Percentiles rank a stretch among this genome's conserved stretches.
Conservation (phyloP, 805 yeast genomes). For the Teunomyces kruisii region DNA sequence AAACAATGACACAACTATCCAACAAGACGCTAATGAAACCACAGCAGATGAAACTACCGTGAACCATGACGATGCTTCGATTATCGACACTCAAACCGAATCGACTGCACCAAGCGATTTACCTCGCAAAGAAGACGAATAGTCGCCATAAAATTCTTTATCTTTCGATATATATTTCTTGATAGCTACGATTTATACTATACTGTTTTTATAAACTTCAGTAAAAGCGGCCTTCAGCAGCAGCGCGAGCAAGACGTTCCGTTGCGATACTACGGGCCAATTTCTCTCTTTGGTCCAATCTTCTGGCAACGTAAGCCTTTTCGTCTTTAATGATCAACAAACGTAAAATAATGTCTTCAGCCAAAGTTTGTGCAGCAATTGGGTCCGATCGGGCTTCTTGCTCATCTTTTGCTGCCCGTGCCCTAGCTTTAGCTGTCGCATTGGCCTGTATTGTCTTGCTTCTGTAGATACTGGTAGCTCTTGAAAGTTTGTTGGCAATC, state of each 20-base stretch:
- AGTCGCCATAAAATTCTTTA: neutral
- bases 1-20: constrained; percentile 47
- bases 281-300: constrained; percentile 62
- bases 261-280: constrained; percentile 56
- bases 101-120: constrained; percentile 6
- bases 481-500: constrained; percentile 10
- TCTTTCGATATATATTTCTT: constrained; percentile 1
- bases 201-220: neutral
- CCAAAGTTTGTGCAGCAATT: constrained; percentile 38
- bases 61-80: constrained; percentile 25
- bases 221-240: constrained; percentile 39
- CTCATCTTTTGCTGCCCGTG: constrained; percentile 28
- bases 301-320: constrained; percentile 52
- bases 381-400: constrained; percentile 34
- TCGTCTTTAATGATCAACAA: constrained; percentile 68
- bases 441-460: constrained; percentile 70
- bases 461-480: constrained; percentile 55
- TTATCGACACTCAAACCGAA: constrained; percentile 15
- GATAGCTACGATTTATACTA: constrained; percentile 1
- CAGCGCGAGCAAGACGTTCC: constrained; percentile 49
- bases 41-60: constrained; percentile 41
- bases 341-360: constrained; percentile 72
- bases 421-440: constrained; percentile 59
- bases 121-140: constrained; percentile 5
- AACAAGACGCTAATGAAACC: constrained; percentile 50